phyloP scores from a whole-genome alignment of 768 basidiomycete species.

The Leccinum pellstonianum region DNA sequence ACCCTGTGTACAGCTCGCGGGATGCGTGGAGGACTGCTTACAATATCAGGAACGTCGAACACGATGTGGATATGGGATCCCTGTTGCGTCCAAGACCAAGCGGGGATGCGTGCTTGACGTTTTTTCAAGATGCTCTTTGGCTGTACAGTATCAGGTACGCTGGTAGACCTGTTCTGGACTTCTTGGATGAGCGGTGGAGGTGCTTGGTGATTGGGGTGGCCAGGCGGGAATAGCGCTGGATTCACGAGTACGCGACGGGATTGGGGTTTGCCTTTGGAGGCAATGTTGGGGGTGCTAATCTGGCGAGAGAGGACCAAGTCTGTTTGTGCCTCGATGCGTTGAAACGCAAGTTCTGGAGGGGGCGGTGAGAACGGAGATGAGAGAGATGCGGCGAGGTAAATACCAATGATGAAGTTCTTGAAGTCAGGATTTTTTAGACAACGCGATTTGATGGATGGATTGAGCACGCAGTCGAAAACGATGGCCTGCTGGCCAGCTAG shows the following conservation, averaged over 20 bases:
- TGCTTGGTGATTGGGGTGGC: conserved; percentile 17
- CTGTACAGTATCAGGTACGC: conserved; percentile 18
- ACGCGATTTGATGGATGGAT: conserved; percentile 57
- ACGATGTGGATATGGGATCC: conserved; percentile 45
- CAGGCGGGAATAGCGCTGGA: conserved; percentile 36
- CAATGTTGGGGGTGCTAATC: conserved; percentile 73
- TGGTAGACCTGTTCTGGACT: conserved; percentile 46
- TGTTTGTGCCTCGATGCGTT: conserved; percentile 63
- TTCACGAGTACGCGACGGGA: conserved; percentile 61
- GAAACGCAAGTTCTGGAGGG: conserved; percentile 60
- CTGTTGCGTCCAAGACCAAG: conserved; percentile 56
- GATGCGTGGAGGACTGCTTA: conserved; percentile 36
- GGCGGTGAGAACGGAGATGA: conserved; percentile 15
- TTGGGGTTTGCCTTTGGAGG: conserved; percentile 66
- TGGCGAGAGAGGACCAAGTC: conserved; percentile 61
- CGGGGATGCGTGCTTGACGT: conserved; percentile 26
- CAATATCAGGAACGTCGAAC: conserved; percentile 55
- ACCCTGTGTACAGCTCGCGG: conserved; percentile 7
- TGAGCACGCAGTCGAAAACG: conserved; percentile 74
- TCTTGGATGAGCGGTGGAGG: conserved; percentile 32
- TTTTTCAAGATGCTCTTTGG: conserved; percentile 47
- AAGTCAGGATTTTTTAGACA: conserved; percentile 60
- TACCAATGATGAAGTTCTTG: conserved; percentile 69
- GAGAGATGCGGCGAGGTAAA: neutral
- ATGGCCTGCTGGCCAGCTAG: conserved; percentile 69